These are phyloP conservation scores for Hygrocybe punicea DNA, from an alignment of 768 basidiomycete species.

Conservation along the genomic window DNA sequence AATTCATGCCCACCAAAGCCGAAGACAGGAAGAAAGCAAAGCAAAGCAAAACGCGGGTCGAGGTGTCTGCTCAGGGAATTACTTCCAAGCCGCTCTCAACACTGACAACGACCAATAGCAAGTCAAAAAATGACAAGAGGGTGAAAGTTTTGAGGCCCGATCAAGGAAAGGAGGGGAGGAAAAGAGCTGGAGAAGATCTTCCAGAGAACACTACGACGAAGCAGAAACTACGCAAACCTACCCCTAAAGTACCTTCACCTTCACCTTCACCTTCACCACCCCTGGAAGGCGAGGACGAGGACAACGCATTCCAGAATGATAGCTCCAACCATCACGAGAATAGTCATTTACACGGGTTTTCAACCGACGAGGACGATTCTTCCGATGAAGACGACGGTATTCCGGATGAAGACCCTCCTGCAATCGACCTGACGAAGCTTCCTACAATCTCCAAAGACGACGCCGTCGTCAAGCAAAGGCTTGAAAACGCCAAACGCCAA, in stretches of 20 bases:
- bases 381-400: slow-evolving; percentile 63
- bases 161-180: not conserved
- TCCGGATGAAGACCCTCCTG: slow-evolving; percentile 44
- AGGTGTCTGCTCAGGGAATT: too few species aligned
- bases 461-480: slow-evolving; percentile 62
- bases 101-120: not conserved
- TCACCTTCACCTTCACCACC: not conserved
- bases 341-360: slow-evolving; percentile 63
- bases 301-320: slow-evolving; percentile 17
- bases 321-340: slow-evolving; percentile 35
- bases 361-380: slow-evolving; percentile 70
- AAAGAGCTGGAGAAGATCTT: not conserved
- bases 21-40: slow-evolving; percentile 13
- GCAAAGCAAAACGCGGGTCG: slow-evolving; percentile 21
- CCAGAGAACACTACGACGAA: not conserved
- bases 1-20: slow-evolving; percentile 16
- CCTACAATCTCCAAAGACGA: slow-evolving; percentile 91
- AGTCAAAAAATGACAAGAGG: not conserved
- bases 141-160: too few species aligned
- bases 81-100: not conserved
- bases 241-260: not conserved
- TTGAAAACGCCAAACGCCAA: slow-evolving; percentile 59
- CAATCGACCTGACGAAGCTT: slow-evolving; percentile 66
- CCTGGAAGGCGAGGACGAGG: slow-evolving; percentile 15
- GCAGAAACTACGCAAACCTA: not conserved